These are phyloP conservation scores for Silene uniflora DNA, from an alignment of 148 eudicot species.

Conservation along the genomic window DNA sequence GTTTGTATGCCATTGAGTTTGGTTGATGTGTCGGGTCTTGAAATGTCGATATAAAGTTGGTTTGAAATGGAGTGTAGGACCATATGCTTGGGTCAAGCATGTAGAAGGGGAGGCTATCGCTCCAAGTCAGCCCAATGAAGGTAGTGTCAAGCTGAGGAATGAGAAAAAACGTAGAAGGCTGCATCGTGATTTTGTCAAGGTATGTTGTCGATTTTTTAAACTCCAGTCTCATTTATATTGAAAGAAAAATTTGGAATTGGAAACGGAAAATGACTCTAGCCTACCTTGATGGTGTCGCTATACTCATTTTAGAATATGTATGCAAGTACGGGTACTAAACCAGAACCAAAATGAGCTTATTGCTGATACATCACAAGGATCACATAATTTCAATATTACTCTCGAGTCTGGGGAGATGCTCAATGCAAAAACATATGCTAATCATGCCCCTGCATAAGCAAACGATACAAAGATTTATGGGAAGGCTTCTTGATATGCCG, in stretches of 20 bases:
- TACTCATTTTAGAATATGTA: neutral
- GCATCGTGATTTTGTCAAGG: slow-evolving; percentile 68
- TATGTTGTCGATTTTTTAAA: slow-evolving; percentile 24
- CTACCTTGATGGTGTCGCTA: neutral
- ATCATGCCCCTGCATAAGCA: neutral
- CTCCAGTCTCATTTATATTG: neutral
- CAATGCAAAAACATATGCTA: neutral
- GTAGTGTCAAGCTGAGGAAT: slow-evolving; percentile 81
- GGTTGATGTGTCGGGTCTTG: neutral
- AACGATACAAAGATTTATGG: neutral
- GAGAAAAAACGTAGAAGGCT: slow-evolving; percentile 76
- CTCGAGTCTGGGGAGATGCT: neutral
- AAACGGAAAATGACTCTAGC: neutral
- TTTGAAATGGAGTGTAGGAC: slow-evolving; percentile 53
- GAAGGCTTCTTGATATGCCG: neutral
- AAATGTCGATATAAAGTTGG: slow-evolving; percentile 12
- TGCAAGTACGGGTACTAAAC: neutral
- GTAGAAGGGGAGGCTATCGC: slow-evolving; percentile 65
- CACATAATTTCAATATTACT: neutral
- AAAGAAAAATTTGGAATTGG: neutral
- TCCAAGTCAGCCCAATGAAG: slow-evolving; percentile 78
- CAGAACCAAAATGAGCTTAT: neutral
- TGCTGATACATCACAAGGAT: neutral
- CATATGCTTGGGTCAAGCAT: slow-evolving; percentile 84
- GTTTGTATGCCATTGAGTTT: neutral